Evolutionary conservation across 345 rosid genomes (phyloP), one percentile per base, ranked within the genome.

Genomic region (Sonneratia alba): DNA sequence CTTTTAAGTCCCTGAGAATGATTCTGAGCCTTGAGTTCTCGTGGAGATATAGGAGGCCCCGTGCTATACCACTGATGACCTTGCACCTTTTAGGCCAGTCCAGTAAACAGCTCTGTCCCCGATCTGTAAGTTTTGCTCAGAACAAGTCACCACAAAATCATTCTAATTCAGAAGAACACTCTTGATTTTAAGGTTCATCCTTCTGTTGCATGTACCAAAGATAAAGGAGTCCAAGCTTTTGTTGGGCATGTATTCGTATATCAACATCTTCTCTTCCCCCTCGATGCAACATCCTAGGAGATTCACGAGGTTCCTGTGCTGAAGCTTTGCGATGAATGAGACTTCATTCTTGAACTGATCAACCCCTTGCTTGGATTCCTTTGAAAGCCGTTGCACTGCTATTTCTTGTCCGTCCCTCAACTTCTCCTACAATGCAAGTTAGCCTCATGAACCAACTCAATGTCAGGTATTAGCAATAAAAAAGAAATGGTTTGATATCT

Each of bases 321-420:
- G 86, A 70, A 85, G 84, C 56, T 78, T 79, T 14, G 82, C 81
- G 51, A 82, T 79, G 43, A 79, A 36, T 12, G 36, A 43, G 3
- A 76, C 81, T 76, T 82, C 84, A 47, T 76, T 82, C 74, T 57
- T 79, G 72, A 85, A 79, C 73, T 83, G 82, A 21, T 70, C 65
- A 3, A 34, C 34, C 15, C 88, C 86, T 70, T 83, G 86, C 10
- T 68, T 55, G 38, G 86, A 81, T 61, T 69, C 63, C 42, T 67
- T 77, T 18, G 88, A 81, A 7, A 82, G 74, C 62, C 81, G 81
- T 62, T 85, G 81, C 57, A 78, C 82, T 13, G 88, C 85, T 45
- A 85, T 77, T 24, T 83, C 86, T 53, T 81, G 80, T 55, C 81
- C 79, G 4, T 70, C 49, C 4, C 32, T 47, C 18, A 80, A 73